Conservation (phyloP, 768 basidiomycete species). For the Lyophyllum semitale region DNA sequence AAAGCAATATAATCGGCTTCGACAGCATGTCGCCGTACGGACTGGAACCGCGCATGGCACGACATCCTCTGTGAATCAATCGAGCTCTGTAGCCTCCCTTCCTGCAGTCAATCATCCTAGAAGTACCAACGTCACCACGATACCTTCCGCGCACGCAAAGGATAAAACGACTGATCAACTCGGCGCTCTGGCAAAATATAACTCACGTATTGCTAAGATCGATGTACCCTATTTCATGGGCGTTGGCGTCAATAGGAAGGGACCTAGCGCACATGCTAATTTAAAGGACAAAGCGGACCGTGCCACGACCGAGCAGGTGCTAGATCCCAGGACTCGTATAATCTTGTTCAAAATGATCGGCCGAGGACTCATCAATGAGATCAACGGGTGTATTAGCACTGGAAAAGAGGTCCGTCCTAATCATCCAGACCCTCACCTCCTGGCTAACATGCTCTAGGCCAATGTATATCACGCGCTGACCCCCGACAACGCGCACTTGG, state of each 20-base stretch:
- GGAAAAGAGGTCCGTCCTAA: conserved; percentile 85
- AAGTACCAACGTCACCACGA: conserved; percentile 25
- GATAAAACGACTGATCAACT: conserved; percentile 74
- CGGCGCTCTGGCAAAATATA: conserved; percentile 73
- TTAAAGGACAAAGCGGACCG: conserved; percentile 95
- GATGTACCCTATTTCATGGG: conserved; percentile 69
- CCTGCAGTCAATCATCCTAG: conserved; percentile 75
- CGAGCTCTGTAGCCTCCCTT: conserved; percentile 56
- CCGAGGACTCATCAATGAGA: conserved; percentile 80
- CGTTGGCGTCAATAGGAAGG: conserved; percentile 89
- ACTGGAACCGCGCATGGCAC: conserved; percentile 68
- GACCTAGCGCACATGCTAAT: conserved; percentile 84
- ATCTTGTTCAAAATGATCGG: conserved; percentile 98
- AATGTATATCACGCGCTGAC: conserved; percentile 93
- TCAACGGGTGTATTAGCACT: conserved; percentile 96
- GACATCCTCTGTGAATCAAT: conserved; percentile 50
- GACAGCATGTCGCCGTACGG: conserved; percentile 87
- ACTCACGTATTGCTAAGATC: conserved; percentile 72
- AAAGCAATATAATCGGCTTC: conserved; percentile 94
- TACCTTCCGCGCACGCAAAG: conserved; percentile 36
- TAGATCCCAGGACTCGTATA: conserved; percentile 92
- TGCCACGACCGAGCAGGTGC: conserved; percentile 95
- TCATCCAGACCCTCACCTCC: conserved; percentile 2
- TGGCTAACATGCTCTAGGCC: conserved; percentile 52
- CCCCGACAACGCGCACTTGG: conserved; percentile 61